Evolutionary conservation across 352 stramenopile genomes (phyloP), one percentile per base, ranked within the genome.

Genomic region (Globisporangium parvum): DNA sequence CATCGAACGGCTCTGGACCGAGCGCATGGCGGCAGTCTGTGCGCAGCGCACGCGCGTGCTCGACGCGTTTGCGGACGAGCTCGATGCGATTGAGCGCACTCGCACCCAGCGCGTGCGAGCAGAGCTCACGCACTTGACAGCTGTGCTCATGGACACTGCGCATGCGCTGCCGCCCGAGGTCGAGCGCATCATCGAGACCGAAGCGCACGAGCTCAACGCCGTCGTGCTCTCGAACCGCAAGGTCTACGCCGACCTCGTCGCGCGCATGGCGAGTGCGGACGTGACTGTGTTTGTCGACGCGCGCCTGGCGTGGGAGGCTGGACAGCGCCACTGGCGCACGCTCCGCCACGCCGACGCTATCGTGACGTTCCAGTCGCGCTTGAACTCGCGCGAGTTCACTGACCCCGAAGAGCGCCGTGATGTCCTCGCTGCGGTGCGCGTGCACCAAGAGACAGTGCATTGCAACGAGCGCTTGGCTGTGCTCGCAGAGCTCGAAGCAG

Each of bases 211-310:
- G 53, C 49, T 93, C 0, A 95, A 96, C 55, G 68, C 70, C 0
- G 85, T 95, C 12, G 70, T 96, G 31, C 91, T 91, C 45, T 78
- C 70, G 9, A 96, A 96, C 52, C 69, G 82, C 10, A 70, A 71
- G 46, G 66, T 80, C 41, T 91, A 96, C 51, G 77, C 82, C 6
- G 74, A 92, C 55, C 59, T 93, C 15, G 66, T 89, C 26, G 80
- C 77, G 2, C 76, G 71, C 31, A 73, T 95, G 57, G 67, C 71
- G 33, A 87, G 74, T 0, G 70, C 67, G 2, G 82, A 95, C 56
- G 79, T 93, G 0, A 73, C 91, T 42, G 65, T 83, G 15, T 80
- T 87, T 57, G 70, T 87, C 24, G 52, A 59, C 14, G 55, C 65
- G 14, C 69, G 83, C 11, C 62, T 84, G n/a, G 50, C 71, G 23